phyloP scores from a whole-genome alignment of 257 asterid genomes.

The Galeopsis tetrahit region DNA sequence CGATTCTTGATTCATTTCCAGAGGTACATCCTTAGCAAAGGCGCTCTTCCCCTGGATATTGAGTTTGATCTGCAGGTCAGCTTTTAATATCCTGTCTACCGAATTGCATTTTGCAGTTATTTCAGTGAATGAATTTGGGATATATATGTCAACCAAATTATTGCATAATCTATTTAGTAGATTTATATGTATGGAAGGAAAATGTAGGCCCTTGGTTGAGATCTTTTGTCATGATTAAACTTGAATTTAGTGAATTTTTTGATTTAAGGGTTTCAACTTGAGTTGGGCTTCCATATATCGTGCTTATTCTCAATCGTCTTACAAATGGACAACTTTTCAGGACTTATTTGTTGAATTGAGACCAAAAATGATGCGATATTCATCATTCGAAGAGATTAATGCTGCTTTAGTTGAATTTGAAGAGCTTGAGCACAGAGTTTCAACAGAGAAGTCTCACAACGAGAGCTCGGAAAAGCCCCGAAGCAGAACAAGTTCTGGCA shows the following conservation, averaged over 20 bases:
- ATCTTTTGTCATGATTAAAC: not conserved
- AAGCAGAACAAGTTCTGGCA: constrained; percentile 57
- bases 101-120: constrained; percentile 16
- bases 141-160: not conserved
- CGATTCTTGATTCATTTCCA: constrained; percentile 94
- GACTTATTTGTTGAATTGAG: constrained; percentile 91
- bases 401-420: constrained; percentile 82
- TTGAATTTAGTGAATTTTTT: constrained; percentile 4
- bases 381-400: constrained; percentile 79
- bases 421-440: constrained; percentile 75
- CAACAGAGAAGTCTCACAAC: constrained; percentile 65
- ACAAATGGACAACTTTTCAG: constrained; percentile 49
- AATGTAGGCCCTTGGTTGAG: not conserved
- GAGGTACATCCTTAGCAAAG: constrained; percentile 84
- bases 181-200: constrained; percentile 9
- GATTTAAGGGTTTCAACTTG: constrained; percentile 7
- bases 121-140: constrained; percentile 9
- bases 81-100: constrained; percentile 9
- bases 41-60: constrained; percentile 84
- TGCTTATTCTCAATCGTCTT: constrained; percentile 29
- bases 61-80: constrained; percentile 99
- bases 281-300: not conserved
- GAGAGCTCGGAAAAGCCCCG: constrained; percentile 59
- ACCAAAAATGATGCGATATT: constrained; percentile 88
- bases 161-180: not conserved